These are phyloP conservation scores for Alternaria gaisen DNA, from an alignment of 2,329 filamentous ascomycete genomes.

Conservation along the genomic window DNA sequence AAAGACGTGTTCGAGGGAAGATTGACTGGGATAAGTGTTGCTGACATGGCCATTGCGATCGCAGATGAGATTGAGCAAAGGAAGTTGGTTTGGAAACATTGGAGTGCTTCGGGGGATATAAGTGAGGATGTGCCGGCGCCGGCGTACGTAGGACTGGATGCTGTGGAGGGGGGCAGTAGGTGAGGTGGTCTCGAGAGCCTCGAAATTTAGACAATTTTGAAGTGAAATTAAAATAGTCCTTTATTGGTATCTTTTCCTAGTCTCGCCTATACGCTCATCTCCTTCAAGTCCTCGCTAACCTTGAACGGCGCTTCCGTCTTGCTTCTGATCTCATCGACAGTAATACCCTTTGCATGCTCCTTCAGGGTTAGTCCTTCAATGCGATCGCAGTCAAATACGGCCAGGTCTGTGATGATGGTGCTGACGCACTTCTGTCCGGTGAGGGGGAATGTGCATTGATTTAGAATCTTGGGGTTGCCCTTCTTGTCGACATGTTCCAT, in stretches of 20 bases:
- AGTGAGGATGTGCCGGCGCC: constrained; percentile 37
- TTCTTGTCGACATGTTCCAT: constrained; percentile 98
- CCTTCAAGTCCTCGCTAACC: constrained; percentile 80
- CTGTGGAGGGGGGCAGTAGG: constrained; percentile 27
- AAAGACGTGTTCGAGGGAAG: constrained; percentile 41
- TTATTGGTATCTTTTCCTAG: neutral
- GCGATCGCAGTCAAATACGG: constrained; percentile 74
- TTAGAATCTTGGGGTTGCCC: constrained; percentile 82
- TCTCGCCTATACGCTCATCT: constrained; percentile 63
- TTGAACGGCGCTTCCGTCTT: constrained; percentile 89
- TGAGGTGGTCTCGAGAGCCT: neutral
- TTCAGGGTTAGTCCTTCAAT: constrained; percentile 78
- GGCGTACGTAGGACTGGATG: constrained; percentile 37
- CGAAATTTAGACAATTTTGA: accelerated
- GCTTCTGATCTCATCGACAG: constrained; percentile 83
- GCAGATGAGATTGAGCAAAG: constrained; percentile 45
- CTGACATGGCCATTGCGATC: constrained; percentile 48
- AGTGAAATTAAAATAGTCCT: neutral
- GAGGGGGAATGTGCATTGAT: constrained; percentile 52
- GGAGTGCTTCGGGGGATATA: constrained; percentile 44
- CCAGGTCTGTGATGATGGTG: constrained; percentile 53
- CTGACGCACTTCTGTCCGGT: constrained; percentile 52
- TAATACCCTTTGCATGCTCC: constrained; percentile 87
- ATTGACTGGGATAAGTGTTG: constrained; percentile 45
- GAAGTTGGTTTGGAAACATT: constrained; percentile 43